Conservation (phyloP, 371 early-diverging fungal species). For the Rhizomucor pusillus region DNA sequence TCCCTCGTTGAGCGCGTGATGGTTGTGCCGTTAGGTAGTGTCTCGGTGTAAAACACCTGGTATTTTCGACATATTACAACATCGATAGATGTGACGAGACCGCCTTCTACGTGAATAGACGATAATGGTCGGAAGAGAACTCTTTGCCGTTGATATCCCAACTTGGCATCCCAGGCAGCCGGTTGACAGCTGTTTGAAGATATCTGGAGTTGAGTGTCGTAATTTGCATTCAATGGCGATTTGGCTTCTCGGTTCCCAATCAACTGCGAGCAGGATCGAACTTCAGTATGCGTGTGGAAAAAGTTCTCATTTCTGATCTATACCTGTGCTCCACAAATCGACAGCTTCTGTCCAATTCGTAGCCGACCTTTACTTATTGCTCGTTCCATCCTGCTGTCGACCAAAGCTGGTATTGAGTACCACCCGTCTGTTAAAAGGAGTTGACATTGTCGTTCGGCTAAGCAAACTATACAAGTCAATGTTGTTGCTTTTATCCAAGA, state of each 20-base stretch:
- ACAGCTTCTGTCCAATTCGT: constrained; percentile 64
- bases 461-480: not conserved
- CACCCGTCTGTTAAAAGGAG: constrained; percentile 78
- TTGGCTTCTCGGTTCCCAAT: constrained; percentile 32
- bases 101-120: constrained; percentile 59
- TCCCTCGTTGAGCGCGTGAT: constrained; percentile 54
- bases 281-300: not conserved
- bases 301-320: not conserved
- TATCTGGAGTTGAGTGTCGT: constrained; percentile 35
- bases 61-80: constrained; percentile 65
- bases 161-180: constrained; percentile 67
- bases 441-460: constrained; percentile 11
- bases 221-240: constrained; percentile 22
- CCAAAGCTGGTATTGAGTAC: constrained; percentile 60
- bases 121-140: constrained; percentile 40
- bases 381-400: constrained; percentile 56
- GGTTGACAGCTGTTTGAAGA: constrained; percentile 61
- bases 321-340: constrained; percentile 66
- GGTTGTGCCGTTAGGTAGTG: constrained; percentile 37
- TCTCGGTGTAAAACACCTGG: constrained; percentile 60
- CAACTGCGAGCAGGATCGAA: constrained; percentile 14
- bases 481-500: not conserved
- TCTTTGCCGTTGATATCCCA: constrained; percentile 57
- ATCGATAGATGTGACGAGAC: constrained; percentile 68
- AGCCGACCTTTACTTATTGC: constrained; percentile 46